Conservation (phyloP, 441 rosid genomes). For the Kokia cookei region DNA sequence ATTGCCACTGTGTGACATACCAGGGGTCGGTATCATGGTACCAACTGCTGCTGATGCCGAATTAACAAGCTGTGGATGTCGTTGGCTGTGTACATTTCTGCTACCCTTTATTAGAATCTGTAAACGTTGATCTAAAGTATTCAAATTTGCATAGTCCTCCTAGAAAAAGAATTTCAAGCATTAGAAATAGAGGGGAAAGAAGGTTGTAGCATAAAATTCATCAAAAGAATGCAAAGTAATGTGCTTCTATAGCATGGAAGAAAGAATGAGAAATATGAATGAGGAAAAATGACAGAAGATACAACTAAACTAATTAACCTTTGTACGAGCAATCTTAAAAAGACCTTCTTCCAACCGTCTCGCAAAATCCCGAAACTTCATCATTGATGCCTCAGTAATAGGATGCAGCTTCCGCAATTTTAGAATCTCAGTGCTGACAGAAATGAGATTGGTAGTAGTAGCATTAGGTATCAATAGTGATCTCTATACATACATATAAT, state of each 20-base stretch:
- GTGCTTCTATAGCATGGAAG: not conserved
- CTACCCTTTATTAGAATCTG: constrained; percentile 43
- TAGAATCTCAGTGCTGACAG: constrained; percentile 46
- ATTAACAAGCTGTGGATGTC: constrained; percentile 41
- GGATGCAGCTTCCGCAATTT: constrained; percentile 53
- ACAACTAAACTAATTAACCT: constrained; percentile 37
- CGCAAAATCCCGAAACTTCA: constrained; percentile 58
- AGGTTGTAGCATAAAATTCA: not conserved
- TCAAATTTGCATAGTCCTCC: constrained; percentile 80
- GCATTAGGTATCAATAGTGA: not conserved
- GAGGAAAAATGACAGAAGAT: not conserved
- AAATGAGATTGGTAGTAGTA: constrained; percentile 10
- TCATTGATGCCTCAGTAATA: constrained; percentile 39
- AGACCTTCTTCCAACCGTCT: constrained; percentile 95
- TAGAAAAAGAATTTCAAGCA: constrained; percentile 21
- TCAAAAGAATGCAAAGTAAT: not conserved
- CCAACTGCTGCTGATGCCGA: constrained; percentile 53
- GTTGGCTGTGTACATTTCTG: constrained; percentile 49
- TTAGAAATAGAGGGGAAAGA: not conserved
- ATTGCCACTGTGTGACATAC: constrained; percentile 71
- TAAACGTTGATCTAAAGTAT: constrained; percentile 70
- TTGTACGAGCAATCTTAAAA: constrained; percentile 61
- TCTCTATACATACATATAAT: not conserved
- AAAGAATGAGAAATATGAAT: not conserved
- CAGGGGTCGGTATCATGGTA: constrained; percentile 99